Evolutionary conservation across 352 stramenopile genomes (phyloP), one percentile per base, ranked within the genome.

Genomic region (Globisporangium alternatum): DNA sequence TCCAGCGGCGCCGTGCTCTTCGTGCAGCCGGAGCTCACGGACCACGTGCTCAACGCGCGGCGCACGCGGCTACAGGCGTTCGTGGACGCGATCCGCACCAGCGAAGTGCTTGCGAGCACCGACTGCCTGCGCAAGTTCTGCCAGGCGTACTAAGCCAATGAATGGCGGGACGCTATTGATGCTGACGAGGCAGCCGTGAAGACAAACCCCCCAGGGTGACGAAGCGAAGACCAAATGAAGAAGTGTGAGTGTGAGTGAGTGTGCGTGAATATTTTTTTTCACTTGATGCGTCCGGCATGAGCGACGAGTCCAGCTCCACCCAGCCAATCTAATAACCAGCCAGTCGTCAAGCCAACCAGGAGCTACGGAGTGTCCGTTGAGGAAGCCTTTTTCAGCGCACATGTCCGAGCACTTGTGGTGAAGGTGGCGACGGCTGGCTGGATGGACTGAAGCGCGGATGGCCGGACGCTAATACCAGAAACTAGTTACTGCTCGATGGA

Each of bases 111-210:
- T 15, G 81, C 81, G 2, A 66, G 64, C 31, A 70, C 60, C 43
- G 72, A 78, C 30, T 69, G 76, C 5, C 74, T 91, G 67, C 85
- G 85, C 57, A 86, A 89, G 70, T 93, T 93, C 52, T 93, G 79
- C 60, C 85, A 91, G 62, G 85, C 82, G 12, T 88, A 83, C 56
- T 93, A 62, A 66, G 51, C 17, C 30, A 4, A 13, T n/a, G 28
- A 19, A 51, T 5, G 6, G n/a, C 10, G 17, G 10, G 1, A 28
- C 30, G 21, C n/a, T 25, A 9, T 2, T 48, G 43, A 5, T 21
- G 43, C 47, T 53, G 22, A 28, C 47, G 30, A 44, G 21, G 19
- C 47, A 45, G 6, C 12, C 59, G 25, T 28, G 6, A 58, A 47
- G 28, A 22, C 28, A 5, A 59, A n/a, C 1, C 25, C 25, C 33